Base-by-base conservation (phyloP, 2,329 filamentous ascomycete species). In the Trichoderma koningiopsis region DNA sequence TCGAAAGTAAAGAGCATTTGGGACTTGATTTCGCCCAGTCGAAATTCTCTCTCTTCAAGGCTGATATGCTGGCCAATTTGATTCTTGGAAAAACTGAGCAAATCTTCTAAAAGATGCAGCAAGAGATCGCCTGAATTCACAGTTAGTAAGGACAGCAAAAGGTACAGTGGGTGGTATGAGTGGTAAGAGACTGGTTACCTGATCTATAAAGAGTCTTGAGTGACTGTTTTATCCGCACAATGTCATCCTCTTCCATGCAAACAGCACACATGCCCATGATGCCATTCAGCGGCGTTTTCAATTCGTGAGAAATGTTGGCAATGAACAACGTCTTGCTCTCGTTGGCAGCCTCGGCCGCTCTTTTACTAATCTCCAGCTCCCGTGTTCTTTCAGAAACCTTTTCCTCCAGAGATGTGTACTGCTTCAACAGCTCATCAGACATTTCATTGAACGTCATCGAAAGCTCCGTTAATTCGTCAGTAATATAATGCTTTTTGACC, bases 281-380 rank as follows among this genome's bases (percentile, higher is more conserved):
- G 14, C 95, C 96, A 76, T 98, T 98, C 69, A 98, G 85, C 0
- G 96, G 96, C 1, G 96, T 99, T 77, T 97, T 96, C 43, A 99
- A 85, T 79, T 98, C 88, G 74, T 90, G 88, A 0, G 89, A 91
- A 62, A 98, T 97, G 75, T 98, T 98, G 22, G 96, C 96, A 72
- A 99, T 96, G 81, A 98, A 98, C 10, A 98, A 84, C 0, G 96
- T 98, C 82, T 99, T 99, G 84, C 93, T 96, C 80, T 97, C 92
- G 75, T 97, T 97, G 4, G 94, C 94, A n/a, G 92, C 92, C 79
- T 97, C 94, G 1, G 94, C 94, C 1, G 93, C 93, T 81, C 93
- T 93, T 78, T 97, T 97, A 82, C 91, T 96, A 71, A 93, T 88
- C 76, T 97, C 93, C 0, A 97, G 84, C 79, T 97, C 92, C 43